Base-by-base conservation (phyloP, 495 filamentous ascomycete species). In the Xanthoparmelia taractica region DNA sequence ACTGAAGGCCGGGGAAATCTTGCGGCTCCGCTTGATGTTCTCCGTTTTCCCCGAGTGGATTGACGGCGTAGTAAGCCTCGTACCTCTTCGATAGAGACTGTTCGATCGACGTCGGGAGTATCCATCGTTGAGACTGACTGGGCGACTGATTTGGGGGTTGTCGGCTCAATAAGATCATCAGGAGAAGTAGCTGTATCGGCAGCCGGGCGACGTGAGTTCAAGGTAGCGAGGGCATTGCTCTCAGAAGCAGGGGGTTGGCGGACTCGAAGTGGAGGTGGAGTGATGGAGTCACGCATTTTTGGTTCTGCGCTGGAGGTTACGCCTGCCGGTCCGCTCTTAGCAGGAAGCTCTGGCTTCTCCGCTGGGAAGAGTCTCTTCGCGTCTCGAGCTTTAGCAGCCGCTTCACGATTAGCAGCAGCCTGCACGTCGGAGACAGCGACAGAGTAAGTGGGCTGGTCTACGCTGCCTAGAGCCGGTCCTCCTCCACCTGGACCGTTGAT, bases 401-500 rank as follows among this genome's bases (percentile, higher is more conserved):
- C 82, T 6, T 83, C 79, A 45, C 86, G 79, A 56, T 85, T 80
- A 8, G 77, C 70, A 29, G 79, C 76, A 11, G 88, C 87, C 36
- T 84, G 79, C 4, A 80, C 77, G 59, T 92, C 85, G 4, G 83
- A 74, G 59, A 95, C 81, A 10, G 83, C 71, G n/a, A 95, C 90
- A 41, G 82, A 83, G 73, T 91, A 95, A 8, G 78, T 73, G 0
- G 90, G 90, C 69, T 91, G 89, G 27, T 77, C 79, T 17, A 81
- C 80, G 38, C 84, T 86, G 25, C 90, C 90, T 0, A 91, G 75
- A 25, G 80, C 67, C 37, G 89, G 84, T 63, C 78, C 79, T 50
- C 86, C 89, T 41, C 83, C 89, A 34, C 89, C 92, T 64, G 93
- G 92, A 31, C 75, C 84, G 68, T 92, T 86, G 70, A 98, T 95